Evolutionary conservation across 306 rosid genomes (phyloP), one percentile per base, ranked within the genome.

Genomic region (Hippophae tibetana): DNA sequence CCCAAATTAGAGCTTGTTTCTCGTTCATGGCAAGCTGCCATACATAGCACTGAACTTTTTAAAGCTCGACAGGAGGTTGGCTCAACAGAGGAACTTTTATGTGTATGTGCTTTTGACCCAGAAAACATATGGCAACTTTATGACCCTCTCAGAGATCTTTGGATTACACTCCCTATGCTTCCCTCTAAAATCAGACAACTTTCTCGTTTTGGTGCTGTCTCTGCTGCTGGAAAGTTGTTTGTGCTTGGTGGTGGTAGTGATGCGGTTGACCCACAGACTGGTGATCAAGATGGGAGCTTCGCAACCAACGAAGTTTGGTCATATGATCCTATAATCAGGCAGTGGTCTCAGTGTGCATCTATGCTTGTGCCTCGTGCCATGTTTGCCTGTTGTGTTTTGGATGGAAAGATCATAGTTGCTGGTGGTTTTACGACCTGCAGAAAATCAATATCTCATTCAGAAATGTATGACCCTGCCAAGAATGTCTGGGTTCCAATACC

Each of bases 271-370:
- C 94, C 89, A 7, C 66, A 70, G 66, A 85, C 94, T 5, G 94
- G 94, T 31, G 38, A 93, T 69, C 99, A 88, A 42, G 96, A 87
- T 78, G 96, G 99, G 54, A 84, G 82, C 78, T 93, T 93, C 62
- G 95, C 99, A 27, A 93, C 99, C 13, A 77, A 82, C 52, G 97
- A 93, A 78, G 97, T 93, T 43, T 93, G 97, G 99, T 93, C 99
- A 40, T 93, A 88, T 49, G 90, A 93, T 56, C 99, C 95, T 43
- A 82, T 93, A 31, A 74, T 67, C 26, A 81, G 85, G 67, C 86
- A 66, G 68, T 93, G 99, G 99, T 57, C 89, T 42, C 79, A 86
- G 23, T 47, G 69, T 47, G 90, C 97, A 48, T 56, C 99, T 12
- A 93, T 93, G 99, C 90, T 84, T 50, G 88, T 93, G 50, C 94